A percentile compares a stretch with the other conserved stretches of the same genome.
These are phyloP conservation scores for Physcomitrellopsis africana DNA, from an alignment of 225 moss, liverwort and hornwort species.

Conservation along the genomic window DNA sequence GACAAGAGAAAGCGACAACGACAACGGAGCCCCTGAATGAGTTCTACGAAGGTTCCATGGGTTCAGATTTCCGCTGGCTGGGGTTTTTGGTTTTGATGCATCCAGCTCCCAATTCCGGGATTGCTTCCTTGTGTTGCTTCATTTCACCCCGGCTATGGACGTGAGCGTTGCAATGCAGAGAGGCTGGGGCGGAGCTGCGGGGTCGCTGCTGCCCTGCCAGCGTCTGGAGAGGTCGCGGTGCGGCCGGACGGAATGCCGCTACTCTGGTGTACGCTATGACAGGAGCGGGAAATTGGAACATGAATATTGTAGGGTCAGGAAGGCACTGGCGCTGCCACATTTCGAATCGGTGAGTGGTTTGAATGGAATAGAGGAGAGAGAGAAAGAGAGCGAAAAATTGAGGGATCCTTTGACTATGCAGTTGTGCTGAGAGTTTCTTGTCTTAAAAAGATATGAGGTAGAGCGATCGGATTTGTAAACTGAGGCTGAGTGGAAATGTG, in stretches of 20 bases:
- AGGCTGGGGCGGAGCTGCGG: conserved; percentile 10
- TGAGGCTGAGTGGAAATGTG: background rate
- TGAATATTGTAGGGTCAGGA: conserved; percentile 6
- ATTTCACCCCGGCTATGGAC: conserved; percentile 17
- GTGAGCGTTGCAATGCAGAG: conserved; percentile 22
- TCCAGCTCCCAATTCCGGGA: no score
- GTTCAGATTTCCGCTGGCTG: no score
- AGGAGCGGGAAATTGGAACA: conserved; percentile 16
- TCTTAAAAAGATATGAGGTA: background rate
- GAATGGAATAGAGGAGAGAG: background rate
- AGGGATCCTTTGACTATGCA: background rate
- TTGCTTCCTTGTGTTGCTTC: background rate
- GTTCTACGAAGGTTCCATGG: no score
- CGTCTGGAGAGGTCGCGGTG: background rate
- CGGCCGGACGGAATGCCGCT: background rate
- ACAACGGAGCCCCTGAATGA: no score
- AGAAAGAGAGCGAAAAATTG: no score
- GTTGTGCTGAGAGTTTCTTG: background rate
- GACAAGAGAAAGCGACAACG: no score
- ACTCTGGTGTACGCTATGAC: conserved; percentile 7
- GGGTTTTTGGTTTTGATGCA: no score
- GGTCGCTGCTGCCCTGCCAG: background rate
- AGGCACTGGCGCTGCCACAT: conserved; percentile 11
- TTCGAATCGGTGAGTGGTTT: conserved; percentile 30
- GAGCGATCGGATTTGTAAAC: conserved; percentile 2